These are phyloP conservation scores for Anisodus acutangulus DNA, from an alignment of 257 asterid species.

Conservation along the genomic window DNA sequence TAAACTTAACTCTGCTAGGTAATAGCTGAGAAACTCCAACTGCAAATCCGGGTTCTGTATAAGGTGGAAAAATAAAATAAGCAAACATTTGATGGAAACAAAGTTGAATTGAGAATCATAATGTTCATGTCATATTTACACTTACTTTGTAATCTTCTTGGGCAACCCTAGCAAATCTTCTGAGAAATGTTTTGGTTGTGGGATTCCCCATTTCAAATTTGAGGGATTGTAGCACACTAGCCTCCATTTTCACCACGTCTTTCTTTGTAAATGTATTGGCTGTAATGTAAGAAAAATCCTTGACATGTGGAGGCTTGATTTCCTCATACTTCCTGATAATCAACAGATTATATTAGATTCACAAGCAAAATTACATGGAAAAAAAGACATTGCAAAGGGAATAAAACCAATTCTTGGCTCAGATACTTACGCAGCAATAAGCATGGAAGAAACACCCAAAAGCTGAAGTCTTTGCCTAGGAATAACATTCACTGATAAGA, in stretches of 20 bases:
- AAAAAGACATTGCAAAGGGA: background rate
- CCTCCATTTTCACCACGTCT: conserved; percentile 84
- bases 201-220: conserved; percentile 87
- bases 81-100: background rate
- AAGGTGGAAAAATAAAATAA: background rate
- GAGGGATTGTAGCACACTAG: conserved; percentile 70
- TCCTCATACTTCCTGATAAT: conserved; percentile 81
- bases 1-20: conserved; percentile 78
- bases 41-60: conserved; percentile 52
- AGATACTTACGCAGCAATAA: conserved; percentile 82
- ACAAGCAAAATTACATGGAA: background rate
- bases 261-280: conserved; percentile 63
- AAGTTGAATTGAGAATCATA: background rate
- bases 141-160: conserved; percentile 64
- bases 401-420: background rate
- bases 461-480: conserved; percentile 77
- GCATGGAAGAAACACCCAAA: conserved; percentile 95
- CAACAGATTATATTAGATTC: conserved; percentile 7
- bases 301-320: conserved; percentile 72
- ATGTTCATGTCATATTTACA: background rate
- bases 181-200: conserved; percentile 74
- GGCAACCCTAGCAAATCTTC: conserved; percentile 57
- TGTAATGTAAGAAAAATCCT: conserved; percentile 73
- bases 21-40: conserved; percentile 75
- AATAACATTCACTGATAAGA: conserved; percentile 56